Conservation (phyloP, 805 yeast species). For the Brettanomyces naardenensis region DNA sequence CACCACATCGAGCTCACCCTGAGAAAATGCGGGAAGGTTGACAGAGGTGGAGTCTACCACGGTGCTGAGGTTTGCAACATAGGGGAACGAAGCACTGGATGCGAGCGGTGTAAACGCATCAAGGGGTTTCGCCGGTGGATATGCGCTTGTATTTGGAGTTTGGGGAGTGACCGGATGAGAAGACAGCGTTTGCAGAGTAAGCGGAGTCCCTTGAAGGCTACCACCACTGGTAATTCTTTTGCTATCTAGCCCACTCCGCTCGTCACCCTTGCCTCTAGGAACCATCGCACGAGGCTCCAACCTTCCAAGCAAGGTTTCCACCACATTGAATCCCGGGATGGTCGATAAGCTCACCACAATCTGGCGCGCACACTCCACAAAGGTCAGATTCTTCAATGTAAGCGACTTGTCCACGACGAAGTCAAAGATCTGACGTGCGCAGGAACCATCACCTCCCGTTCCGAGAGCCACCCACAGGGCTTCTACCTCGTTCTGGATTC, state of each 20-base stretch:
- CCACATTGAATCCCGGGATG: slow-evolving; percentile 38
- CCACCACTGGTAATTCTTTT: not conserved
- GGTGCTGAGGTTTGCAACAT: slow-evolving; percentile 63
- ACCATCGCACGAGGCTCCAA: slow-evolving; percentile 84
- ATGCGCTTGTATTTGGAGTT: slow-evolving; percentile 4
- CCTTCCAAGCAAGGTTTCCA: slow-evolving; percentile 59
- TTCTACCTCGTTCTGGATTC: slow-evolving; percentile 78
- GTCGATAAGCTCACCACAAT: slow-evolving; percentile 71
- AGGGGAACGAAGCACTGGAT: slow-evolving; percentile 41
- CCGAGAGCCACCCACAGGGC: slow-evolving; percentile 96
- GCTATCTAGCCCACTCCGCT: not conserved
- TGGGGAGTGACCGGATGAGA: not conserved
- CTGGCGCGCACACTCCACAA: slow-evolving; percentile 75
- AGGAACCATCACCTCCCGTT: slow-evolving; percentile 55
- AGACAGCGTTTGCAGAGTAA: too few species aligned
- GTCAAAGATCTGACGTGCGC: slow-evolving; percentile 63
- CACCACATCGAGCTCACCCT: slow-evolving; percentile 80
- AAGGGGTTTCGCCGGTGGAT: too few species aligned
- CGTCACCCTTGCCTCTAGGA: slow-evolving; percentile 32
- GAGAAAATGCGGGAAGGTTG: slow-evolving; percentile 63
- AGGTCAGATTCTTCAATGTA: slow-evolving; percentile 58
- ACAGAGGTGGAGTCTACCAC: slow-evolving; percentile 33
- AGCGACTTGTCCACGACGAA: slow-evolving; percentile 64
- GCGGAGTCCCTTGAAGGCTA: not conserved
- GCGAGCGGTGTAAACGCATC: too few species aligned